Conservation (phyloP, 176 grass and related monocot species). For the Zoysia pacifica region DNA sequence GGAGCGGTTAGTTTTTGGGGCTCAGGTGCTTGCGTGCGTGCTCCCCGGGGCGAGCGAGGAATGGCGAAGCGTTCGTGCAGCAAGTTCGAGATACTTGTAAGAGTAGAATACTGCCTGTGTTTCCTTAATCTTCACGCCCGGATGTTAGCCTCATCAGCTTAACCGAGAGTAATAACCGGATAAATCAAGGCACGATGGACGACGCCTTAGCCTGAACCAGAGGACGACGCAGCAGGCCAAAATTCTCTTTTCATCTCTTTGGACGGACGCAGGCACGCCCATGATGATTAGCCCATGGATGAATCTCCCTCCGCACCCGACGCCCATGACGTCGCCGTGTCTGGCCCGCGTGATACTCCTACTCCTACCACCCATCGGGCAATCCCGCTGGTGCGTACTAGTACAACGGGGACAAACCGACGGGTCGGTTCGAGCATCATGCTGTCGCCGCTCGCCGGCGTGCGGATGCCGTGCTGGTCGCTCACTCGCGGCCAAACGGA, state of each 20-base stretch:
- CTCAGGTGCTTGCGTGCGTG: slow-evolving; percentile 25
- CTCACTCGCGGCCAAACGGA: not conserved
- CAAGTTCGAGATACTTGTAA: not conserved
- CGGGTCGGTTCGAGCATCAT: slow-evolving; percentile 31
- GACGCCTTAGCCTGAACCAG: too few species aligned
- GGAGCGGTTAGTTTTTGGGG: slow-evolving; percentile 13
- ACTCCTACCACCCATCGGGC: not conserved
- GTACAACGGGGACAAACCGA: slow-evolving; percentile 39
- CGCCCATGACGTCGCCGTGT: not conserved
- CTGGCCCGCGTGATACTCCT: slow-evolving; percentile 5
- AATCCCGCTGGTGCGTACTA: not conserved
- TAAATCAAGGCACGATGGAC: too few species aligned
- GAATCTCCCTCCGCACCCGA: slow-evolving; percentile 11
- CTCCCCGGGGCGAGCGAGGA: not conserved
- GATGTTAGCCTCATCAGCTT: not conserved
- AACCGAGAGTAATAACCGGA: not conserved
- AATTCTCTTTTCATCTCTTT: not conserved
- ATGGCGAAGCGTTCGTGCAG: not conserved
- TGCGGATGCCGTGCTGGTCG: not conserved
- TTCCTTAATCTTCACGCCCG: not conserved
- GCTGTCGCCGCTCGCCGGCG: not conserved
- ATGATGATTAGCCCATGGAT: slow-evolving; percentile 35
- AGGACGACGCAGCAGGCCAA: not conserved
- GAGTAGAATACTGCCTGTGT: not conserved
- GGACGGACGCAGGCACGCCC: not conserved